These are phyloP conservation scores for Hortiboletus rubellus DNA, from an alignment of 1,284 basidiomycete species.

Conservation along the genomic window DNA sequence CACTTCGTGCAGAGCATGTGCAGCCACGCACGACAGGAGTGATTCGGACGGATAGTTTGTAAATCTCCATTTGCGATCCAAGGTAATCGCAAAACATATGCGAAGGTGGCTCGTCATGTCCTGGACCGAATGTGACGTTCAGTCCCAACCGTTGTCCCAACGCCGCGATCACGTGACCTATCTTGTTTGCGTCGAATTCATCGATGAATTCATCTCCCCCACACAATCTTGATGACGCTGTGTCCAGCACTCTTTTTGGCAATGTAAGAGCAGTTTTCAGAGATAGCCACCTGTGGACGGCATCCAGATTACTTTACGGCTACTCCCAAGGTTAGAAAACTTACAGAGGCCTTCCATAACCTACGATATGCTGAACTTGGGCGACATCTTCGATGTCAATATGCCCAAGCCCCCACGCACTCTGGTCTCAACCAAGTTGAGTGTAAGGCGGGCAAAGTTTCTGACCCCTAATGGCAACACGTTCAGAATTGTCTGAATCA, in stretches of 20 bases:
- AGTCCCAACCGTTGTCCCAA: conserved; percentile 18
- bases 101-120: conserved; percentile 12
- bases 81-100: conserved; percentile 1
- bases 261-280: neutral
- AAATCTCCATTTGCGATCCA: conserved; percentile 5
- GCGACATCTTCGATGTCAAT: neutral
- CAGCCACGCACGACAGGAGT: conserved; percentile 14
- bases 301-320: neutral
- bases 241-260: neutral
- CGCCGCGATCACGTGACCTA: conserved; percentile 1
- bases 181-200: neutral
- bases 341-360: conserved; percentile 5
- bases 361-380: neutral
- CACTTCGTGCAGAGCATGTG: neutral
- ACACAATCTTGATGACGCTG: conserved; percentile 1
- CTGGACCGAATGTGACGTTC: neutral
- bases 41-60: conserved; percentile 15
- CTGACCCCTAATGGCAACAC: neutral
- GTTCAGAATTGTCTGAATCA: conserved; percentile 6
- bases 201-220: neutral
- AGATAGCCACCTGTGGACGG: neutral
- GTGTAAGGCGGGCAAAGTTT: conserved; percentile 13
- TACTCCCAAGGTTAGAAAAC: neutral
- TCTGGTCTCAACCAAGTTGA: conserved; percentile 11
- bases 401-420: neutral